Percentiles rank a stretch among this genome's conserved stretches.
Evolutionary conservation across 495 filamentous ascomycete genomes (phyloP).

Genomic region (Saxophila tyrrhenica): DNA sequence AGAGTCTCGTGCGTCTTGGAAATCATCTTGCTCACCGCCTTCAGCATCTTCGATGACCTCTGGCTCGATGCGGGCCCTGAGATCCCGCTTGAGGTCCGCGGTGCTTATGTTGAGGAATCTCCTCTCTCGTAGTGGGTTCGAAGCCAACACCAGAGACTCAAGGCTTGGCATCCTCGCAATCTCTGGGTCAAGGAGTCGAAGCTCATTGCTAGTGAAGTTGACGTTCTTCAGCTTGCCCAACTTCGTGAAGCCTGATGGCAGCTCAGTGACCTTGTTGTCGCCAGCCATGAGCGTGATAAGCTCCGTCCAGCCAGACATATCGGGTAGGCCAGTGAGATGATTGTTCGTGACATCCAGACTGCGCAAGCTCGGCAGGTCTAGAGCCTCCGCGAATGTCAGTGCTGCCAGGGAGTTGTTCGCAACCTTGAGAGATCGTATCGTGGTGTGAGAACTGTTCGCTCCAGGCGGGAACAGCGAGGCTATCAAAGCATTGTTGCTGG

Average conservation of each 20-base stretch:
- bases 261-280: conserved; percentile 61
- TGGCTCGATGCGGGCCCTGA: conserved; percentile 59
- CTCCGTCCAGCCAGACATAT: conserved; percentile 57
- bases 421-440: conserved; percentile 63
- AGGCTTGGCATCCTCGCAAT: conserved; percentile 74
- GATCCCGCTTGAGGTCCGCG: conserved; percentile 67
- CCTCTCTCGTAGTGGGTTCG: conserved; percentile 79
- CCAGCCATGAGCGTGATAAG: conserved; percentile 64
- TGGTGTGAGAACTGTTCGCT: conserved; percentile 41
- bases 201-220: conserved; percentile 74
- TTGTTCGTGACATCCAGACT: conserved; percentile 66
- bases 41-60: conserved; percentile 3
- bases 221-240: conserved; percentile 57
- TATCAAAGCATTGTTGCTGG: conserved; percentile 66
- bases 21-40: conserved; percentile 2
- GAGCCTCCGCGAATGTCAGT: conserved; percentile 36
- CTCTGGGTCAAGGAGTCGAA: conserved; percentile 60
- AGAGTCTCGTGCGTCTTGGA: background rate
- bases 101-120: conserved; percentile 70
- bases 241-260: conserved; percentile 63
- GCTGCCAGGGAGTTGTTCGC: conserved; percentile 59
- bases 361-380: conserved; percentile 62
- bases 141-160: conserved; percentile 58
- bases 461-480: conserved; percentile 57
- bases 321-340: conserved; percentile 57